Base-by-base conservation (phyloP, 495 filamentous ascomycete species). In the Penicillium ucsense region DNA sequence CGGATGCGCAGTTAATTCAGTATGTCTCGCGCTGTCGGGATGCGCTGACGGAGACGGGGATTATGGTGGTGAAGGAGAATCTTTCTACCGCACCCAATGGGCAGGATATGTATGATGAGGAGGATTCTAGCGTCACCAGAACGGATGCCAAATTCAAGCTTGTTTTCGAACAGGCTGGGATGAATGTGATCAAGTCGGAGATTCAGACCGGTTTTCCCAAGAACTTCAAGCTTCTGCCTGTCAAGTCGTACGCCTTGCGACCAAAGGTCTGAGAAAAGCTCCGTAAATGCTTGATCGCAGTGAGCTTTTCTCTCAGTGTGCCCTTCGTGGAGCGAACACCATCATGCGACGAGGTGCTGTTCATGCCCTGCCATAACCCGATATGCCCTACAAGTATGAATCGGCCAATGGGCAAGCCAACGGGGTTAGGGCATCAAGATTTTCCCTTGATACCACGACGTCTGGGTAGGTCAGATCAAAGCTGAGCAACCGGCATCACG, bases 21-120 rank as follows among this genome's bases (percentile, higher is more conserved):
- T 94, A 83, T 49, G 64, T 95, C 7, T 47, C 64, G 51, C 70
- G 84, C 35, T 87, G 87, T 56, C 73, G 67, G 35, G 53, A 55
- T 0, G 77, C 71, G 0, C 49, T 94, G 42, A 73, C 66, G 7
- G 58, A 62, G 1, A 52, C 30, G 6, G 70, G 85, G 41, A 61
- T 72, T 46, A 79, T 96, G 31, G 80, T 95, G 4, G 67, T 95
- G 27, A 96, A 96, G 70, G 90, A 96, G 74, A 95, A 95, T 59
- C 57, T 86, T 55, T 85, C 77, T 31, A 86, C 80, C 3, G 65
- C 75, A 50, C 59, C 61, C 0, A 45, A 65, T 27, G 71, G 67
- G 1, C 35, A 64, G 27, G 89, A 96, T 68, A 62, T 85, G 29
- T 94, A 81, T 60, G 89, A 95, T 62, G 77, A 82, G 35, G 49